Evolutionary conservation across 805 yeast species (phyloP).

Genomic region (Sungouiozyma intestinalis): DNA sequence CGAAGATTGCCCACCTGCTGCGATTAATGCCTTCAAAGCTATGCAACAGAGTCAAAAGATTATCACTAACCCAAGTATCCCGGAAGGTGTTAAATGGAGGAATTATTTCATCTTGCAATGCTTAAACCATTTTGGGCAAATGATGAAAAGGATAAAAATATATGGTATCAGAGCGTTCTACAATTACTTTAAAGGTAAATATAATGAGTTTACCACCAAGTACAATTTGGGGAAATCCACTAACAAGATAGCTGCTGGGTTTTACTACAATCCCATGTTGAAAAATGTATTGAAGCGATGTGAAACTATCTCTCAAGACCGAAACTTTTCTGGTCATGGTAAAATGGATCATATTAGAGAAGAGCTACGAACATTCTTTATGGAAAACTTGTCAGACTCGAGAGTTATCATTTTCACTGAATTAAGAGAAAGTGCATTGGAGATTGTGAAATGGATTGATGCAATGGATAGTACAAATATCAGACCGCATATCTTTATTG

Average conservation of each 20-base stretch:
- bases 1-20: conserved; percentile 54
- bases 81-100: conserved; percentile 69
- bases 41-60: conserved; percentile 58
- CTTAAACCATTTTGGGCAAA: conserved; percentile 62
- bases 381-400: conserved; percentile 38
- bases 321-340: conserved; percentile 48
- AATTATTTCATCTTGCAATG: conserved; percentile 45
- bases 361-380: conserved; percentile 49
- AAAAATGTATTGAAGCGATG: conserved; percentile 36
- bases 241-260: conserved; percentile 49
- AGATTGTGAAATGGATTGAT: conserved; percentile 61
- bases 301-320: conserved; percentile 33
- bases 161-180: conserved; percentile 79
- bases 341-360: conserved; percentile 52
- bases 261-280: conserved; percentile 45
- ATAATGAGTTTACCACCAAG: conserved; percentile 48
- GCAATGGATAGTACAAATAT: conserved; percentile 27
- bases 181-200: conserved; percentile 50
- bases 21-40: conserved; percentile 59
- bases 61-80: conserved; percentile 40
- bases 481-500: conserved; percentile 81
- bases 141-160: conserved; percentile 55
- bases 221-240: conserved; percentile 50
- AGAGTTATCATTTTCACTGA: conserved; percentile 84
- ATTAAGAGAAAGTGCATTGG: conserved; percentile 80